These are phyloP conservation scores for Ganoderma resinaceum DNA, from an alignment of 1,284 basidiomycete genomes.

Conservation along the genomic window DNA sequence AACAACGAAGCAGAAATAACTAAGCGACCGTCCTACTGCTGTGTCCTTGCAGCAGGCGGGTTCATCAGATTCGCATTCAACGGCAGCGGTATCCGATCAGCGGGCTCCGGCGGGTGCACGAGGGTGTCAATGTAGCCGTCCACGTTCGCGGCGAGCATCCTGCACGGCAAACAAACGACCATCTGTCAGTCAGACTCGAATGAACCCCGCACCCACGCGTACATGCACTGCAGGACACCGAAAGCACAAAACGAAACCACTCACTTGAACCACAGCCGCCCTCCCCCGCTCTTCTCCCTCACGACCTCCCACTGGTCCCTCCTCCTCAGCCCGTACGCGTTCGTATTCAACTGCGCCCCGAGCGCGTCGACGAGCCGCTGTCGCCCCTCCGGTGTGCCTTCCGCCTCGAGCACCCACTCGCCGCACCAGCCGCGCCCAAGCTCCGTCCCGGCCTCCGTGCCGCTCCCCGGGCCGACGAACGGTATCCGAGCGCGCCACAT, in stretches of 20 bases:
- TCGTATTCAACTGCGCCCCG: constrained; percentile 11
- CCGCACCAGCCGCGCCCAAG: constrained; percentile 75
- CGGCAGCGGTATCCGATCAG: constrained; percentile 16
- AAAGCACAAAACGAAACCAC: constrained; percentile 26
- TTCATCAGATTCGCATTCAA: constrained; percentile 1
- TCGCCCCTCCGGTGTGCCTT: constrained; percentile 74
- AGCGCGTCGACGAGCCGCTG: constrained; percentile 59
- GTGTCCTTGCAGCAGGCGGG: constrained; percentile 18
- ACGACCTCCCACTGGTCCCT: constrained; percentile 62
- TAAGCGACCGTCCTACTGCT: constrained; percentile 12
- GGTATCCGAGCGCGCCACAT: constrained; percentile 67
- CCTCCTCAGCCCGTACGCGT: constrained; percentile 41
- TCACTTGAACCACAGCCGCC: constrained; percentile 71
- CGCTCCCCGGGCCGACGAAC: constrained; percentile 43
- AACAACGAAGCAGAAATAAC: neutral
- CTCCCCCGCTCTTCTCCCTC: constrained; percentile 63
- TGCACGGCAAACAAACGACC: neutral
- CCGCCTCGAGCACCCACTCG: constrained; percentile 78
- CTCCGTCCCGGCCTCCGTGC: constrained; percentile 41
- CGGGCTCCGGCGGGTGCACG: constrained; percentile 29
- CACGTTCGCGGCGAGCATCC: constrained; percentile 28
- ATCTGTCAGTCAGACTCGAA: constrained; percentile 7
- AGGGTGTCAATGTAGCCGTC: constrained; percentile 32
- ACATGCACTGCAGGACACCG: too few relatives aligned
- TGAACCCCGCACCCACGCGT: neutral